Evolutionary conservation across 2,329 filamentous ascomycete genomes (phyloP).

Genomic region (Neonectria coccinea): DNA sequence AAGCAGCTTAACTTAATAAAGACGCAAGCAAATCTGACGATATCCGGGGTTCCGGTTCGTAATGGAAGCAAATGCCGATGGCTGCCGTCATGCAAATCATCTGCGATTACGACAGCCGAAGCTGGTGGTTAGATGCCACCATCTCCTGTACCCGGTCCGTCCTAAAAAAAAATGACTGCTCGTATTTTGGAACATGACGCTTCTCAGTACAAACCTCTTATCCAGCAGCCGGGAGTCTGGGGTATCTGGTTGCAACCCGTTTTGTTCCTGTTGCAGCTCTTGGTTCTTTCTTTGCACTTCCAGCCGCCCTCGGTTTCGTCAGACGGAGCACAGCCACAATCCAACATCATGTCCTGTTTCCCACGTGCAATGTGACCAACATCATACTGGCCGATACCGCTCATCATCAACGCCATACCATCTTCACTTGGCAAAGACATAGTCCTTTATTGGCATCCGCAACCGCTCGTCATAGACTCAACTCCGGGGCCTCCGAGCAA

Average conservation of each 20-base stretch:
- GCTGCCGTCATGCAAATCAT: not conserved
- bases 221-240: no score
- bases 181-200: not conserved
- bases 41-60: not conserved
- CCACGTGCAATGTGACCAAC: no score
- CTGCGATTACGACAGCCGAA: conserved; percentile 3
- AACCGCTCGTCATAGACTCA: not conserved
- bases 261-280: not conserved
- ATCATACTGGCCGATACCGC: no score
- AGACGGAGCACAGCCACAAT: no score
- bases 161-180: not conserved
- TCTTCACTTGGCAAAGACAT: no score
- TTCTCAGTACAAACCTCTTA: not conserved
- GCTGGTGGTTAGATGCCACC: not conserved
- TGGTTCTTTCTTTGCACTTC: no score
- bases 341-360: no score
- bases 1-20: not conserved
- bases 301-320: no score
- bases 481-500: no score
- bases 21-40: not conserved
- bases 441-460: no score
- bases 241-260: not conserved
- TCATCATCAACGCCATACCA: no score
- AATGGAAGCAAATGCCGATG: not conserved
- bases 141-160: not conserved